These are phyloP conservation scores for Typha latifolia DNA, from an alignment of 176 grass and related monocot genomes.

Conservation along the genomic window DNA sequence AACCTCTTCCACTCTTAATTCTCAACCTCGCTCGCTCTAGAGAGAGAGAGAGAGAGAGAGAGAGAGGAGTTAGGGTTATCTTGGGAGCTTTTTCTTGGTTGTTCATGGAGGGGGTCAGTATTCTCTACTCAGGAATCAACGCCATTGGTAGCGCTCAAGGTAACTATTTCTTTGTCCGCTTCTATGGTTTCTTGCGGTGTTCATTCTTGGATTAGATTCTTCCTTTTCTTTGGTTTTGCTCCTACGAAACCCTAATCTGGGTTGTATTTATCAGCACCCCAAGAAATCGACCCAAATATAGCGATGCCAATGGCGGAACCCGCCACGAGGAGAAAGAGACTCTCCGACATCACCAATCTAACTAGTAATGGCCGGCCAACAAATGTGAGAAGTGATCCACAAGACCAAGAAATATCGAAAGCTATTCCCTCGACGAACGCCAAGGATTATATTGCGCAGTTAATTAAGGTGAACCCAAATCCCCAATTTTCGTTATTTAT, in stretches of 20 bases:
- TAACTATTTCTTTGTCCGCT: background rate
- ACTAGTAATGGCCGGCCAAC: background rate
- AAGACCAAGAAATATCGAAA: background rate
- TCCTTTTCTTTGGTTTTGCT: background rate
- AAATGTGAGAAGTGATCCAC: background rate
- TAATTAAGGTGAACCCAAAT: background rate
- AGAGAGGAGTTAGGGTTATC: background rate
- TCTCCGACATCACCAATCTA: background rate
- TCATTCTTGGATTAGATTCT: background rate
- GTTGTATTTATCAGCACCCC: no score
- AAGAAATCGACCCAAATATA: no score
- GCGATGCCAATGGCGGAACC: background rate
- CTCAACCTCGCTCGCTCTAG: no score
- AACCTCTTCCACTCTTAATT: no score
- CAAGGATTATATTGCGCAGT: background rate
- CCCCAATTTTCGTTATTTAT: background rate
- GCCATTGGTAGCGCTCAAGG: background rate
- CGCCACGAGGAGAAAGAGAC: background rate
- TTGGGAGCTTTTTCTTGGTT: background rate
- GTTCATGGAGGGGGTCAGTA: background rate
- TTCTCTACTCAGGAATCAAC: background rate
- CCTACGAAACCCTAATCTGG: background rate
- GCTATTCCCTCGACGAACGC: background rate
- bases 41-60: no score
- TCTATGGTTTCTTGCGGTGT: background rate